Base-by-base conservation (phyloP, 306 rosid species). In the Cajanus cajan region DNA sequence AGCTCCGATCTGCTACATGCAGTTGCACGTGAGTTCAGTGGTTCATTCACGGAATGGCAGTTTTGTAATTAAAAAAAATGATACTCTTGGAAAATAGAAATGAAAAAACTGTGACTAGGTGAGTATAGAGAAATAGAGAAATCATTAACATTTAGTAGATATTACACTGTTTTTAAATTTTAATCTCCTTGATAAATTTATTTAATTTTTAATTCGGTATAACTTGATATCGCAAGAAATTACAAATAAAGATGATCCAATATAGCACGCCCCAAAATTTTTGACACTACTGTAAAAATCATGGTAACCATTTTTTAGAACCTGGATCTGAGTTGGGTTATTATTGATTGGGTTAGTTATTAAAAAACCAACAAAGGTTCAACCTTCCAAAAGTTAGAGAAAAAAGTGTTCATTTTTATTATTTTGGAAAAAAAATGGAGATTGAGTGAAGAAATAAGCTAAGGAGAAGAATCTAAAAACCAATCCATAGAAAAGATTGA, bases 1-100 rank as follows among this genome's bases (percentile, higher is more conserved):
- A 43, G 84, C 79, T 80, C 52, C 92, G 76, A 67, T 88, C 90
- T 85, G 82, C 16, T n/a, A 48, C 62, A 51, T 68, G 28, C 4
- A 31, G 25, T 71, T 70, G 34, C 52, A 67, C 28, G 84, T 68
- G 25, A 54, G 52, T 73, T 58, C 1, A 3, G 12, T 24, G 0
- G 0, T 25, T 25, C 6, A n/a, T 5, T 61, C 22, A 31, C 13
- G 34, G 9, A 78, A 70, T 74, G 73, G 76, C 71, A 79, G 24
- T 4, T 64, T 4, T 51, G 71, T 59, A 74, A 69, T 63, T 64
- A 31, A 40, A 37, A 45, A 6, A 28, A 28, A 28, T 1, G 31
- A 28, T 28, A n/a, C n/a, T 28, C 8, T 6, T n/a, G 22, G 12
- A 22, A 21, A 21, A 13, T 6, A 43, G 8, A 68, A 33, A 21